Evolutionary conservation across 257 asterid species (phyloP).

Genomic region (Primulina tabacum): DNA sequence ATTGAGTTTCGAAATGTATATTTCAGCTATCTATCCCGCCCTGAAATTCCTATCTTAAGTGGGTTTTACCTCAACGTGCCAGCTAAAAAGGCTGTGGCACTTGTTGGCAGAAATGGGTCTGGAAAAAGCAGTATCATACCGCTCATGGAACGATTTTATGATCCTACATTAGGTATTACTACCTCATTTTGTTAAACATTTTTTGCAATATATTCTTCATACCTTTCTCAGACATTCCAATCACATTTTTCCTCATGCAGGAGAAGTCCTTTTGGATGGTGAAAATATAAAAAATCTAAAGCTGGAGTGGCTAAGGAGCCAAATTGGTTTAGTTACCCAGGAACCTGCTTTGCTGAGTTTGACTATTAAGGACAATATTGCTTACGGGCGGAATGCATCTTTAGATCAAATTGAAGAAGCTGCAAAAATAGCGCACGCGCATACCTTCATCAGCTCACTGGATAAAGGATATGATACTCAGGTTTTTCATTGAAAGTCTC

Average conservation of each 20-base stretch:
- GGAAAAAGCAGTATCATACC: constrained; percentile 99
- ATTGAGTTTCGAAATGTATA: constrained; percentile 98
- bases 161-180: constrained; percentile 87
- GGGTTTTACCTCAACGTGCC: constrained; percentile 98
- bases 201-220: constrained; percentile 18
- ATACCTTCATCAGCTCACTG: constrained; percentile 90
- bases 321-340: constrained; percentile 96
- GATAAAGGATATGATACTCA: constrained; percentile 92
- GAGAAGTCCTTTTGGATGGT: constrained; percentile 99
- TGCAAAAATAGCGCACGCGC: constrained; percentile 98
- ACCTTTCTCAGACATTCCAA: constrained; percentile 7
- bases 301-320: constrained; percentile 98
- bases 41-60: constrained; percentile 98
- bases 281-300: constrained; percentile 92
- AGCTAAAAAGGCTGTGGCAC: constrained; percentile 97
- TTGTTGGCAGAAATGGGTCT: constrained; percentile 98
- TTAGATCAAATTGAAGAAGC: constrained; percentile 97
- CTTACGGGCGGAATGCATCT: constrained; percentile 92
- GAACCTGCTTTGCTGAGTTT: constrained; percentile 97
- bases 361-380: constrained; percentile 92
- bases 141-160: constrained; percentile 98
- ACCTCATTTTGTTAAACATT: constrained; percentile 2
- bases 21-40: constrained; percentile 97
- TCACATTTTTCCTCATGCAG: constrained; percentile 43
- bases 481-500: constrained; percentile 43